Percentiles rank a stretch among this genome's conserved stretches.
Conservation (phyloP, 1,139 yeast genomes). For the Keqinozyma sinolaborantium region DNA sequence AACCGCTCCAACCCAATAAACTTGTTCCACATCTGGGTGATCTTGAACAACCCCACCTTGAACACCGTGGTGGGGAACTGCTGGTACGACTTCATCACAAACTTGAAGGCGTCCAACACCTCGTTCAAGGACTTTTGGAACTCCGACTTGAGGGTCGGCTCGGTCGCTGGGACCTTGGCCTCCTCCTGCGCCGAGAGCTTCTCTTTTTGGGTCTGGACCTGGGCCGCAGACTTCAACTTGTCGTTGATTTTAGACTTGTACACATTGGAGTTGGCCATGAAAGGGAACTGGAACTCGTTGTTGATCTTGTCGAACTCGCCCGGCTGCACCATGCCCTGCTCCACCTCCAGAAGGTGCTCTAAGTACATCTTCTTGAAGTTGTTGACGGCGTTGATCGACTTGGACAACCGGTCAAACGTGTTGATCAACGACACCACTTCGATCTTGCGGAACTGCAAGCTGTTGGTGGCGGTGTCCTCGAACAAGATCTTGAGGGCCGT, state of each 20-base stretch:
- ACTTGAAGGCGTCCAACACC: slow-evolving; percentile 61
- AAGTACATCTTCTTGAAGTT: slow-evolving; percentile 61
- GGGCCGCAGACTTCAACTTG: slow-evolving; percentile 3
- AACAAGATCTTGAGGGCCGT: slow-evolving; percentile 88
- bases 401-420: slow-evolving; percentile 88
- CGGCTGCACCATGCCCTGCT: slow-evolving; percentile 35
- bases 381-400: slow-evolving; percentile 72
- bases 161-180: slow-evolving; percentile 2
- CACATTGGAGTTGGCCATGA: slow-evolving; percentile 16
- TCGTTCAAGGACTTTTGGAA: slow-evolving; percentile 53
- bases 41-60: slow-evolving; percentile 43
- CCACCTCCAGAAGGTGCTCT: slow-evolving; percentile 40
- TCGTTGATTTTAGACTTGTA: slow-evolving; percentile 9
- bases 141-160: slow-evolving; percentile 31
- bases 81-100: slow-evolving; percentile 63
- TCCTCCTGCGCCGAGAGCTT: neutral
- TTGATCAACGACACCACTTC: slow-evolving; percentile 89
- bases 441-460: slow-evolving; percentile 62
- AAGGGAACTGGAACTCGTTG: slow-evolving; percentile 37
- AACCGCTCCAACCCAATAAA: slow-evolving; percentile 57
- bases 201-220: slow-evolving; percentile 2
- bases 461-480: slow-evolving; percentile 53
- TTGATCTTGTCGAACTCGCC: slow-evolving; percentile 38
- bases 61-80: slow-evolving; percentile 66
- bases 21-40: slow-evolving; percentile 64